Conservation (phyloP, 106 monocot genomes). For the Vanilla planifolia region DNA sequence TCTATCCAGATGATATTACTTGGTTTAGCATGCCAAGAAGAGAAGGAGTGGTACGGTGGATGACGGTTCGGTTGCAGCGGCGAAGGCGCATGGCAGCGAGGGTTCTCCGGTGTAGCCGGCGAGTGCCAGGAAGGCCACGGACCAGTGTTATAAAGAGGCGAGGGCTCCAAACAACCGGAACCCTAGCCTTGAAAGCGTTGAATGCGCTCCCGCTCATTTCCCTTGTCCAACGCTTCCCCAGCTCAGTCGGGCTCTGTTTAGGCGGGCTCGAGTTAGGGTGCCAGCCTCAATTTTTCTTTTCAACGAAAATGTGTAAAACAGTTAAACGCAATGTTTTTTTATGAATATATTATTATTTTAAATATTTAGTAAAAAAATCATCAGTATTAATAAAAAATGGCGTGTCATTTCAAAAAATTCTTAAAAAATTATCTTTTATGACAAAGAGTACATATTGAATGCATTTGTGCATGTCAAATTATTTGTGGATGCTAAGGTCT, state of each 20-base stretch:
- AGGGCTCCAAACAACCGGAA: slow-evolving; percentile 76
- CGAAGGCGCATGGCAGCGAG: slow-evolving; percentile 97
- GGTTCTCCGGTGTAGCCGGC: slow-evolving; percentile 88
- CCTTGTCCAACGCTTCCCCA: background rate
- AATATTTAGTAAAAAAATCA: too few species aligned
- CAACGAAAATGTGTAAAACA: too few species aligned
- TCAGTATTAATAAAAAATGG: too few species aligned
- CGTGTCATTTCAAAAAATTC: too few species aligned
- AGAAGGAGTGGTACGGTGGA: slow-evolving; percentile 88
- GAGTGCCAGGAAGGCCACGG: slow-evolving; percentile 85
- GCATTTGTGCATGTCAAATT: too few species aligned
- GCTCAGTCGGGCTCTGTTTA: background rate
- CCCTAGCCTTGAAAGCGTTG: slow-evolving; percentile 82
- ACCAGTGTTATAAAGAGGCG: slow-evolving; percentile 82
- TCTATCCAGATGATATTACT: slow-evolving; percentile 16
- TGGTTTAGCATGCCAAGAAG: slow-evolving; percentile 95
- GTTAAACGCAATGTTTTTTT: too few species aligned
- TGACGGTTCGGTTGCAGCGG: slow-evolving; percentile 84
- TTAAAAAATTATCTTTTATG: too few species aligned
- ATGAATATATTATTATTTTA: too few species aligned
- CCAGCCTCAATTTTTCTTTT: too few species aligned
- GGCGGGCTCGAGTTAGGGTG: too few species aligned
- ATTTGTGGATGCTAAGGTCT: too few species aligned
- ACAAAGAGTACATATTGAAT: too few species aligned
- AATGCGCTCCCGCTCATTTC: slow-evolving; percentile 88